Conservation (phyloP, 164 flowering plant genomes). For the Sextonia rubra region DNA sequence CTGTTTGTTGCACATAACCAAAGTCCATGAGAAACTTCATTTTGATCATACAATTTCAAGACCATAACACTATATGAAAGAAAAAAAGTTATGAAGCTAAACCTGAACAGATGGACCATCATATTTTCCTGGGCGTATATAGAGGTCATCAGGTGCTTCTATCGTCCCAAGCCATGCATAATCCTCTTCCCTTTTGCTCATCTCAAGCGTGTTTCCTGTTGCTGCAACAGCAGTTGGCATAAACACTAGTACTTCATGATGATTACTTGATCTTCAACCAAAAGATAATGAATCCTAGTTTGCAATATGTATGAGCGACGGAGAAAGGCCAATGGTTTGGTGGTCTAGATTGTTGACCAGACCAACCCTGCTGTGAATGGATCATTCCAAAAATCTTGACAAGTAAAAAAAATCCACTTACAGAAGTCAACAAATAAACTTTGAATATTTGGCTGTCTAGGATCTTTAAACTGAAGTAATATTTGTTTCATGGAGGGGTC, state of each 20-base stretch:
- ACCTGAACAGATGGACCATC: conserved; percentile 59
- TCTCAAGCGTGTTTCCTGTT: conserved; percentile 24
- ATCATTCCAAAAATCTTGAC: no score
- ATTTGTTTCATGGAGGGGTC: no score
- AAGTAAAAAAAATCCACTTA: no score
- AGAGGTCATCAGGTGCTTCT: conserved; percentile 72
- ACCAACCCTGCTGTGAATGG: not conserved
- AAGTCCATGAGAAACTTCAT: no score
- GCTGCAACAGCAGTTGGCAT: conserved; percentile 22
- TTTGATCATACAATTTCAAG: no score
- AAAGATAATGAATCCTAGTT: not conserved
- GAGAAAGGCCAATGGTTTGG: not conserved
- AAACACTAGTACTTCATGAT: not conserved
- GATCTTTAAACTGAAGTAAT: no score
- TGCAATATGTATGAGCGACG: not conserved
- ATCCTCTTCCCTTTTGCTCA: conserved; percentile 44
- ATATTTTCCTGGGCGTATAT: conserved; percentile 72
- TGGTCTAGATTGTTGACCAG: not conserved
- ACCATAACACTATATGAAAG: not conserved
- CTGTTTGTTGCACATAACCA: not conserved
- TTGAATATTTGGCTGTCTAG: no score
- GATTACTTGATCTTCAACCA: not conserved
- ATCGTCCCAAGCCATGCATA: conserved; percentile 87
- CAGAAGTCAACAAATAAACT: no score
- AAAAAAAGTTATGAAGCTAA: conserved; percentile 18